Base-by-base conservation (phyloP, 2,329 filamentous ascomycete genomes). In the Mycocentrospora acerina region DNA sequence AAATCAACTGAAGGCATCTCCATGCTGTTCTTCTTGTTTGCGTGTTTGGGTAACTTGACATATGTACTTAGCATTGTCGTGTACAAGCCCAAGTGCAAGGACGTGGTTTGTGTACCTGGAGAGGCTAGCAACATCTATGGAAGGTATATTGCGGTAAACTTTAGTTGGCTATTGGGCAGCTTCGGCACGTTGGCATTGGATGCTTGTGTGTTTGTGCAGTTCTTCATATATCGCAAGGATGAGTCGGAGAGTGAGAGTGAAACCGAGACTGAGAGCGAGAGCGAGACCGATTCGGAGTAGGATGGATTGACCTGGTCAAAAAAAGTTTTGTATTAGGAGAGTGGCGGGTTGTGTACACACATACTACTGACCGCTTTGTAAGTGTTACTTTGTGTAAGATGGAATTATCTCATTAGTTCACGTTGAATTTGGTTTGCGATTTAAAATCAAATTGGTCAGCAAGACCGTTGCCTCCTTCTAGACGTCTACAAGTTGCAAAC, bases 21-120 rank as follows among this genome's bases (percentile, higher is more conserved):
- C 50, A 83, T 96, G 71, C 78, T 97, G 9, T 98, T 97, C 71
- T 97, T 97, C 72, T 75, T 97, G 15, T 97, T 98, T 64, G 93
- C 93, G 4, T 97, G 91, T 62, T 81, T 97, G 5, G 93, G 93
- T 2, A 98, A 98, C 65, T 68, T 95, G 50, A 96, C 90, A 0
- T 97, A 94, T 59, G 90, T 96, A 13, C 73, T 95, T 25, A 90
- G 85, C 25, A 97, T 98, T 53, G 78, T 97, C 48, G 90, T 90
- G 1, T 97, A 90, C 60, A 88, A 90, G 42, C 88, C 90, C 0
- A 72, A 78, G 19, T 95, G 88, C 52, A 39, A 41, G 40, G 37
- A 51, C 14, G 58, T 65, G 11, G 22, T 28, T 4, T 95, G 90
- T 69, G 66, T 64, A 17, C 70, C 75, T 0, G 86, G 83, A 0